A percentile compares a stretch with the other conserved stretches of the same genome.
Conservation (phyloP, 2,329 filamentous ascomycete genomes). For the Clonostachys chloroleuca region DNA sequence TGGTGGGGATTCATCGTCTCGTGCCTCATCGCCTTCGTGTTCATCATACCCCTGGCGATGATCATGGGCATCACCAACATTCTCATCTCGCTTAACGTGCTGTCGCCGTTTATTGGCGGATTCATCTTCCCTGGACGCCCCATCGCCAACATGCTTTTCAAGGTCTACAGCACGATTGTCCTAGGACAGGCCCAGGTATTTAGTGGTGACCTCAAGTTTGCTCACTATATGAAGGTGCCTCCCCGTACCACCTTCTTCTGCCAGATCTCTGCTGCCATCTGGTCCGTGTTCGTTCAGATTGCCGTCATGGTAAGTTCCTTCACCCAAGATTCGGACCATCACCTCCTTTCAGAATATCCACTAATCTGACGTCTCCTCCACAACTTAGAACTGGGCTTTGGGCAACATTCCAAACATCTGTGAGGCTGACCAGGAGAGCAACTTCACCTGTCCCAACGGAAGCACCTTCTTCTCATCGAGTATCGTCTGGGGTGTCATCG, state of each 20-base stretch:
- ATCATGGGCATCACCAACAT: conserved; percentile 44
- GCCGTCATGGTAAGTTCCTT: too few species aligned
- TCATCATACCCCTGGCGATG: conserved; percentile 37
- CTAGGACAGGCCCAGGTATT: too few species aligned
- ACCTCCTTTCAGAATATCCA: too few species aligned
- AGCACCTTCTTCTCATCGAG: conserved; percentile 57
- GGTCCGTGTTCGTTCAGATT: conserved; percentile 32
- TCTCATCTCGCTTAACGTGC: conserved; percentile 40
- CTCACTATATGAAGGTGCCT: too few species aligned
- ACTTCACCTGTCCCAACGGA: conserved; percentile 52
- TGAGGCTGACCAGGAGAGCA: conserved; percentile 35
- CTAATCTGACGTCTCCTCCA: too few species aligned
- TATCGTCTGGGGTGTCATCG: conserved; percentile 59
- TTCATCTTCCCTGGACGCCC: conserved; percentile 42
- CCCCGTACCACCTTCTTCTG: too few species aligned
- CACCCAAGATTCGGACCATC: too few species aligned
- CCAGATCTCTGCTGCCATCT: conserved; percentile 12
- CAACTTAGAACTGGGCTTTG: conserved; percentile 33
- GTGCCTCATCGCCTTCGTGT: conserved; percentile 30
- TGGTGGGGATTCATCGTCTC: conserved; percentile 36
- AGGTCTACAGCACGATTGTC: conserved; percentile 28
- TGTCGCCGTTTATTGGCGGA: conserved; percentile 43
- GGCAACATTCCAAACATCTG: conserved; percentile 50
- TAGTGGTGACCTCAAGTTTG: too few species aligned
- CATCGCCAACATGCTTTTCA: conserved; percentile 46